Evolutionary conservation across 2,329 filamentous ascomycete genomes (phyloP).

Genomic region (Aspergillus floridensis): DNA sequence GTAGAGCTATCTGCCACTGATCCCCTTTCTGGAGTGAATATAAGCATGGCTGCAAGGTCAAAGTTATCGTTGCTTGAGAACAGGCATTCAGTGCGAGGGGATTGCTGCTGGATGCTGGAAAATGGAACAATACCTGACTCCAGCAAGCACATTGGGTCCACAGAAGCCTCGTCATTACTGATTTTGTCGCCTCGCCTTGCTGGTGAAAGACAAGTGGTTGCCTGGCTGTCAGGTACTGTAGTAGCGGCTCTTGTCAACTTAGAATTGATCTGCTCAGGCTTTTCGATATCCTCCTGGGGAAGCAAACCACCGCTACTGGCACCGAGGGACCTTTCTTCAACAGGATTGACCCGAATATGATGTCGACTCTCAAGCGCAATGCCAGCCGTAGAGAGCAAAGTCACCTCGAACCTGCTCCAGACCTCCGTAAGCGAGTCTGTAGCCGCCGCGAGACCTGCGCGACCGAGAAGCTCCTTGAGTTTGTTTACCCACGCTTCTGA

Average conservation of each 20-base stretch:
- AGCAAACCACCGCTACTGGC: too few species aligned
- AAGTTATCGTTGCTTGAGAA: slow-evolving; percentile 22
- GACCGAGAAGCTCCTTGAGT: slow-evolving; percentile 21
- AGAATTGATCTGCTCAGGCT: neutral
- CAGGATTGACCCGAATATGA: too few species aligned
- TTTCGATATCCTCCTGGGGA: neutral
- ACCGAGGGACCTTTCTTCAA: too few species aligned
- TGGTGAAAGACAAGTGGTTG: neutral
- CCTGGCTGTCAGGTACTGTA: neutral
- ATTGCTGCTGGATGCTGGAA: slow-evolving; percentile 26
- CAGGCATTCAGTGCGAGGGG: slow-evolving; percentile 15
- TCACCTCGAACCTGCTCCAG: slow-evolving; percentile 21
- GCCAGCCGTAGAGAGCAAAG: slow-evolving; percentile 10
- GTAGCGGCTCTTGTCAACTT: neutral
- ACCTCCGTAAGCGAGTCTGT: slow-evolving; percentile 19
- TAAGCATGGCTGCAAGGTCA: slow-evolving; percentile 32
- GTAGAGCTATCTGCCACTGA: too few species aligned
- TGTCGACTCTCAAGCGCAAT: neutral
- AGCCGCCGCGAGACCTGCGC: slow-evolving; percentile 13
- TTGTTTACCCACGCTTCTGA: slow-evolving; percentile 24
- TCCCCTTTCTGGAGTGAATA: slow-evolving; percentile 19
- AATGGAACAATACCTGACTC: slow-evolving; percentile 32
- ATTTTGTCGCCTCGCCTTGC: neutral
- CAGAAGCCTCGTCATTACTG: neutral
- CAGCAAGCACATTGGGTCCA: neutral